A percentile compares a stretch with the other conserved stretches of the same genome.
These are phyloP conservation scores for Psilocybe sp. DNA, from an alignment of 768 basidiomycete species.

Conservation along the genomic window DNA sequence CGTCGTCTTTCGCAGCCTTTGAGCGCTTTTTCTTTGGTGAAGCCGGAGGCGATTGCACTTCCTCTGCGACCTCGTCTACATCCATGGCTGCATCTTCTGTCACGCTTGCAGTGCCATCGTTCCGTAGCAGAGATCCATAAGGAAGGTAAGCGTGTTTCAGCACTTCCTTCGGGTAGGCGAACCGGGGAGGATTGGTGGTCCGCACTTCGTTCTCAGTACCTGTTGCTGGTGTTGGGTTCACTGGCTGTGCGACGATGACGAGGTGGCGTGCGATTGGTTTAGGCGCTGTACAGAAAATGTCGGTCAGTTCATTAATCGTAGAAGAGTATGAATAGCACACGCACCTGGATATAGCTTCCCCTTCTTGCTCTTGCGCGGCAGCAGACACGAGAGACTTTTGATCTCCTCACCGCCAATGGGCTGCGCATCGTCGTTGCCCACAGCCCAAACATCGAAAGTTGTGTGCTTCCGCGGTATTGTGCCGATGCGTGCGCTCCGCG, in stretches of 20 bases:
- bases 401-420: slow-evolving; percentile 62
- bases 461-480: slow-evolving; percentile 49
- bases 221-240: slow-evolving; percentile 30
- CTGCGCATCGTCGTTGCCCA: slow-evolving; percentile 38
- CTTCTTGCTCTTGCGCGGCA: slow-evolving; percentile 60
- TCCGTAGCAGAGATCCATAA: slow-evolving; percentile 43
- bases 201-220: slow-evolving; percentile 7
- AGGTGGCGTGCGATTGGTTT: slow-evolving; percentile 57
- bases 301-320: not conserved
- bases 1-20: not conserved
- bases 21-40: slow-evolving; percentile 13
- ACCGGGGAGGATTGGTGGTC: slow-evolving; percentile 53
- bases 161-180: slow-evolving; percentile 54
- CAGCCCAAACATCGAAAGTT: slow-evolving; percentile 64
- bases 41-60: not conserved
- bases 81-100: slow-evolving; percentile 24
- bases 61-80: slow-evolving; percentile 9
- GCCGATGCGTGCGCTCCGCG: slow-evolving; percentile 42
- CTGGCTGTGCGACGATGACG: slow-evolving; percentile 51
- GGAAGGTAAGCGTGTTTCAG: slow-evolving; percentile 66
- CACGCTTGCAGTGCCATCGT: slow-evolving; percentile 9
- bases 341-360: slow-evolving; percentile 60
- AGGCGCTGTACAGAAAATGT: slow-evolving; percentile 40
- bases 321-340: slow-evolving; percentile 3
- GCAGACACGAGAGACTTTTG: slow-evolving; percentile 53